phyloP scores from a whole-genome alignment of 495 filamentous ascomycete genomes.

The Platismatia glauca region DNA sequence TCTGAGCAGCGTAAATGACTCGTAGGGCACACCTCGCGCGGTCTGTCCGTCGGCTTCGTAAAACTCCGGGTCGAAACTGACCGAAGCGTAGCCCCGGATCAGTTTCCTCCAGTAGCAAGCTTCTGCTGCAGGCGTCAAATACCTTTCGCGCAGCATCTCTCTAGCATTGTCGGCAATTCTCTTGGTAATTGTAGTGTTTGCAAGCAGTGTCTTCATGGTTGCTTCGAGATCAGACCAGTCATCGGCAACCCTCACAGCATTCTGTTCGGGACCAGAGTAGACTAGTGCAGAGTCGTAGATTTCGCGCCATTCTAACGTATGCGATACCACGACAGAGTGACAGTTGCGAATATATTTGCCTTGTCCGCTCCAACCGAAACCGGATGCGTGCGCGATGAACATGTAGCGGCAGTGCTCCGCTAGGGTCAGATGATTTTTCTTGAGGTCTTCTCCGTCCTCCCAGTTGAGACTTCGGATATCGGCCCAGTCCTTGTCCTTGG shows the following conservation, averaged over 20 bases:
- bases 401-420: slow-evolving; percentile 53
- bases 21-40: slow-evolving; percentile 32
- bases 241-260: slow-evolving; percentile 49
- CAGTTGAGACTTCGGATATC: background rate
- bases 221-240: slow-evolving; percentile 48
- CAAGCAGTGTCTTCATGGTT: slow-evolving; percentile 43
- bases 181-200: slow-evolving; percentile 28
- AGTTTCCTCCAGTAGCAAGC: slow-evolving; percentile 53
- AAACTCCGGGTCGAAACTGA: slow-evolving; percentile 38
- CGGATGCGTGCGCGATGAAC: slow-evolving; percentile 54
- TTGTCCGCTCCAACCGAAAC: slow-evolving; percentile 47
- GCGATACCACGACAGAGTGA: slow-evolving; percentile 45
- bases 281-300: slow-evolving; percentile 36
- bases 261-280: slow-evolving; percentile 46
- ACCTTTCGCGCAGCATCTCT: slow-evolving; percentile 48
- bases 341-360: slow-evolving; percentile 55
- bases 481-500: background rate
- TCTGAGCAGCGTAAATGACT: slow-evolving; percentile 27
- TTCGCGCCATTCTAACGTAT: slow-evolving; percentile 35
- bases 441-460: background rate
- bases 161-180: slow-evolving; percentile 20
- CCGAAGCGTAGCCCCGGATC: slow-evolving; percentile 39
- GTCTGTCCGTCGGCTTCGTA: slow-evolving; percentile 29
- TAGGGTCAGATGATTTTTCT: slow-evolving; percentile 24
- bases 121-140: slow-evolving; percentile 54